Conservation (phyloP, 2,329 filamentous ascomycete species). For the Geoglossum cookeanum region DNA sequence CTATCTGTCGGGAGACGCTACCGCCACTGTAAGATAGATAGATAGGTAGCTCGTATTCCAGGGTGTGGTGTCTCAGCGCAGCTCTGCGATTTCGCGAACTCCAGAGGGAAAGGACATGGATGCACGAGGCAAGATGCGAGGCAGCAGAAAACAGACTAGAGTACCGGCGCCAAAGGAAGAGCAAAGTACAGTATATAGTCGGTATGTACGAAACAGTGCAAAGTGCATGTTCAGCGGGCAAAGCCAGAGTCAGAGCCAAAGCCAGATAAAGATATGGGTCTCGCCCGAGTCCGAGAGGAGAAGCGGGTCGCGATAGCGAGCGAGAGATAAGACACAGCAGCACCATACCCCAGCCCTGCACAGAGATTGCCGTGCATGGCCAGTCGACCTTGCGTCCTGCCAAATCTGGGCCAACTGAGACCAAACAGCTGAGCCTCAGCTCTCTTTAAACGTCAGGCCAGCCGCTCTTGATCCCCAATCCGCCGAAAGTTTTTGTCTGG, state of each 20-base stretch:
- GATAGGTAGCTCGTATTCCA: not conserved
- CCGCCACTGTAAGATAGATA: conserved; percentile 49
- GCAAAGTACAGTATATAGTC: too few relatives aligned
- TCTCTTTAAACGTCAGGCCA: not conserved
- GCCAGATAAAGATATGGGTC: not conserved
- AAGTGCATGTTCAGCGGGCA: not conserved
- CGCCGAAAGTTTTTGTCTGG: not conserved
- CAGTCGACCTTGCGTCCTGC: not conserved
- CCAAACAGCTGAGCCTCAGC: not conserved
- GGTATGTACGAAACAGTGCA: too few relatives aligned
- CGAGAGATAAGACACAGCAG: not conserved
- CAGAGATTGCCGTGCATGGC: not conserved
- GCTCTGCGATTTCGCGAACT: too few relatives aligned
- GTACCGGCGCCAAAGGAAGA: too few relatives aligned
- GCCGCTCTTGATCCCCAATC: not conserved
- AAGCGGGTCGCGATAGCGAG: not conserved
- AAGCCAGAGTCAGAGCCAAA: not conserved
- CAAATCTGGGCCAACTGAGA: not conserved
- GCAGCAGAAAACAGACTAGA: too few relatives aligned
- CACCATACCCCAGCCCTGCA: not conserved
- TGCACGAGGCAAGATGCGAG: too few relatives aligned
- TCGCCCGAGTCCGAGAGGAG: not conserved
- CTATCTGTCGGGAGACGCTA: conserved; percentile 78
- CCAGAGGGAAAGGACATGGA: too few relatives aligned
- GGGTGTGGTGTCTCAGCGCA: too few relatives aligned